phyloP scores from a whole-genome alignment of 257 asterid species.

The Knoxia roxburghii region DNA sequence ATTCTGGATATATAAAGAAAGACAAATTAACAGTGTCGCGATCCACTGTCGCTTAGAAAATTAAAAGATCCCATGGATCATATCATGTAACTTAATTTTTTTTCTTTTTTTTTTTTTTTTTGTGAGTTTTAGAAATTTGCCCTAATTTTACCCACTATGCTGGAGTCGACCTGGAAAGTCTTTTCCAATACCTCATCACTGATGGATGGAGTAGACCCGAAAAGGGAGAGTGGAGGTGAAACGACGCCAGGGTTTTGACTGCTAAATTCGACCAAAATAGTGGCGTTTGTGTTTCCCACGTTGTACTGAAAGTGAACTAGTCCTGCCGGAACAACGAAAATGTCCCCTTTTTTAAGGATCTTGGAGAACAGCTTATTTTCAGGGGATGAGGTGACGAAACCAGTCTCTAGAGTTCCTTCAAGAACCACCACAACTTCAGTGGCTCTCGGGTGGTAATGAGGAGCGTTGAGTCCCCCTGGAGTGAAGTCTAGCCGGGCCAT shows the following conservation, averaged over 20 bases:
- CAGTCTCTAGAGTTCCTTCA: constrained; percentile 12
- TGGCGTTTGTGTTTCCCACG: constrained; percentile 5
- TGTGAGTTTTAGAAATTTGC: too few relatives aligned
- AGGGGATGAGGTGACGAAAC: constrained; percentile 15
- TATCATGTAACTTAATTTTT: too few relatives aligned
- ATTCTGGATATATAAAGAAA: too few relatives aligned
- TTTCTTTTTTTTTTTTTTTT: too few relatives aligned
- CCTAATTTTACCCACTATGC: too few relatives aligned
- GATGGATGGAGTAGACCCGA: constrained; percentile 7
- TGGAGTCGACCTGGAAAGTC: neutral
- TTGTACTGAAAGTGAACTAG: constrained; percentile 13
- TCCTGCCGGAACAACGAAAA: constrained; percentile 15
- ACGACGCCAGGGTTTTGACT: constrained; percentile 17
- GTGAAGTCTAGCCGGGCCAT: constrained; percentile 5
- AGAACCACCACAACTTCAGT: constrained; percentile 8
- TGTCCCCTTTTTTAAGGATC: constrained; percentile 8
- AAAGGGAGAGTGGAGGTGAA: constrained; percentile 1
- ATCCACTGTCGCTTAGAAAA: too few relatives aligned
- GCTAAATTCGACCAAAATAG: constrained; percentile 11
- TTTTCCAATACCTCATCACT: neutral
- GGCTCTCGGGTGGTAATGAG: constrained; percentile 14
- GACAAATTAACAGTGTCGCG: too few relatives aligned
- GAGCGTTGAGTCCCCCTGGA: constrained; percentile 9
- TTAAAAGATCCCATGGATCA: too few relatives aligned
- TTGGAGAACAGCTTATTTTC: constrained; percentile 12